phyloP scores from a whole-genome alignment of 306 rosid species.

The Oxytropis ochrocephala region DNA sequence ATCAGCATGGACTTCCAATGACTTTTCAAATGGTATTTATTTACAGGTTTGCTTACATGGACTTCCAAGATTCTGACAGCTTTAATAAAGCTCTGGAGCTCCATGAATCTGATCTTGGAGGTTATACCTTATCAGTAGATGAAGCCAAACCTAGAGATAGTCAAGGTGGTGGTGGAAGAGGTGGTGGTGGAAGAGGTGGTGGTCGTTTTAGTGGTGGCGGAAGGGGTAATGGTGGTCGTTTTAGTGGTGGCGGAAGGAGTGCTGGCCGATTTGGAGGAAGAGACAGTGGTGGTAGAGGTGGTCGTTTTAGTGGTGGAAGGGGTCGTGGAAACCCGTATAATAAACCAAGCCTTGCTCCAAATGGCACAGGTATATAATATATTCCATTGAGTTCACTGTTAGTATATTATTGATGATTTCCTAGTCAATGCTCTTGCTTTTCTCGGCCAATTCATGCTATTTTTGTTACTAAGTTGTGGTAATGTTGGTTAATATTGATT shows the following conservation, averaged over 20 bases:
- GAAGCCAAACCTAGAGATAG: slow-evolving; percentile 70
- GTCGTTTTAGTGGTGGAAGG: slow-evolving; percentile 24
- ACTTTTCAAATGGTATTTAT: not conserved
- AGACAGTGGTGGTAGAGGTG: not conserved
- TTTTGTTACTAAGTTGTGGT: too few species aligned
- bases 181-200: slow-evolving; percentile 21
- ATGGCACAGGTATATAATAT: slow-evolving; percentile 30
- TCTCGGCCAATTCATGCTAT: too few species aligned
- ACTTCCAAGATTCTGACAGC: slow-evolving; percentile 39
- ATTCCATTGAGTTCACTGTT: not conserved
- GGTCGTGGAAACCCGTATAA: slow-evolving; percentile 23
- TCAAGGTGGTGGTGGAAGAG: slow-evolving; percentile 26
- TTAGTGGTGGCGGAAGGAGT: slow-evolving; percentile 15
- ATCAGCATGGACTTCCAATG: too few species aligned
- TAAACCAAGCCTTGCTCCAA: slow-evolving; percentile 35
- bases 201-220: slow-evolving; percentile 27
- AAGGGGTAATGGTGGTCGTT: slow-evolving; percentile 27
- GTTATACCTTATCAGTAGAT: slow-evolving; percentile 39
- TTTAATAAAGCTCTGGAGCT: slow-evolving; percentile 54
- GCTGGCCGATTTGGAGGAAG: not conserved
- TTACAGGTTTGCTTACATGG: slow-evolving; percentile 70
- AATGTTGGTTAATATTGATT: too few species aligned
- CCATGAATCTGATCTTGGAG: slow-evolving; percentile 44
- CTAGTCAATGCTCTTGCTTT: too few species aligned
- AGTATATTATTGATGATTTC: too few species aligned